These are phyloP conservation scores for Przewalskia tangutica DNA, from an alignment of 257 asterid species.

Conservation along the genomic window DNA sequence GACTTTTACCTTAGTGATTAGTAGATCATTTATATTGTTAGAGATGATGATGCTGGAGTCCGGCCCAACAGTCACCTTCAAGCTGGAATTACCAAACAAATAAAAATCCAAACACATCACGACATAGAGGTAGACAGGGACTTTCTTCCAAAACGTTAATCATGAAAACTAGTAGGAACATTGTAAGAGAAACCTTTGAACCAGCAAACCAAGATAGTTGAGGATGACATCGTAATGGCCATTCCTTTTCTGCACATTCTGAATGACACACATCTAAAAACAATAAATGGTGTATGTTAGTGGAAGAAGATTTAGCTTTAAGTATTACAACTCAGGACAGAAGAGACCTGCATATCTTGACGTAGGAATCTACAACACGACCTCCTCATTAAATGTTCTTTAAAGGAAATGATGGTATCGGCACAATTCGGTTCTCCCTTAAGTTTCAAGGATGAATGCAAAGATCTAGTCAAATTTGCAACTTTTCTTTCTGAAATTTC, in stretches of 20 bases:
- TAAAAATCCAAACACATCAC: not conserved
- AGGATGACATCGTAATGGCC: slow-evolving; percentile 44
- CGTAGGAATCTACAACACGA: slow-evolving; percentile 40
- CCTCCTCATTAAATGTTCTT: slow-evolving; percentile 44
- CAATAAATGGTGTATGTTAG: slow-evolving; percentile 19
- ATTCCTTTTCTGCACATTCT: slow-evolving; percentile 28
- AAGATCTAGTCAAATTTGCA: slow-evolving; percentile 31
- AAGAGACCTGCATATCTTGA: slow-evolving; percentile 55
- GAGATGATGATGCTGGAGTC: slow-evolving; percentile 35
- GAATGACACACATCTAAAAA: slow-evolving; percentile 60
- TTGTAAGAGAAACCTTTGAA: slow-evolving; percentile 51
- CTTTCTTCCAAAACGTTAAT: not conserved
- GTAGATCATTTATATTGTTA: slow-evolving; percentile 41
- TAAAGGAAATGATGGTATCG: slow-evolving; percentile 38
- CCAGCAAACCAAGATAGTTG: slow-evolving; percentile 53
- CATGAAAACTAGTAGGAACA: not conserved
- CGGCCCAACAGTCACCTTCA: slow-evolving; percentile 38
- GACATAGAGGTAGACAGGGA: not conserved
- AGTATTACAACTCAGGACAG: slow-evolving; percentile 4
- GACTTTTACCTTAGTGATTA: slow-evolving; percentile 47
- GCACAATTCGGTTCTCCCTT: slow-evolving; percentile 40
- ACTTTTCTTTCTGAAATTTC: slow-evolving; percentile 45
- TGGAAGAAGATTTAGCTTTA: slow-evolving; percentile 3
- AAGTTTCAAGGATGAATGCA: slow-evolving; percentile 45
- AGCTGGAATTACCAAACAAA: slow-evolving; percentile 29